phyloP scores from a whole-genome alignment of 1,284 basidiomycete genomes.

The Vanrija sp. region DNA sequence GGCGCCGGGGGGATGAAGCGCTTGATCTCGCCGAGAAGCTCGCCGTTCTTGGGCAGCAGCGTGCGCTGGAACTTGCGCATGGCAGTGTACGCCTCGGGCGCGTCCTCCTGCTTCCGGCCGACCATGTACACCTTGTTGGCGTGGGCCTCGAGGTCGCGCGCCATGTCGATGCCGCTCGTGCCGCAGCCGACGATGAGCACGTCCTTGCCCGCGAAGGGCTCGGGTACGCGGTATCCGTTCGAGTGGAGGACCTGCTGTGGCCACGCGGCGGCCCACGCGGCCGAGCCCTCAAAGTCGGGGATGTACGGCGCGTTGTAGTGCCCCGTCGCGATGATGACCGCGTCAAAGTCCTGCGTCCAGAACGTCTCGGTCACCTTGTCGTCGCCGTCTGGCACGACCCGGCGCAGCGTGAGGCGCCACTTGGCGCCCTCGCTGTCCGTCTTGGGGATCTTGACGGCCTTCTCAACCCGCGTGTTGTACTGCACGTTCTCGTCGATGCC shows the following conservation, averaged over 20 bases:
- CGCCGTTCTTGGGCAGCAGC: conserved; percentile 39
- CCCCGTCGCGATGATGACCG: conserved; percentile 53
- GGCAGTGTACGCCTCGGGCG: conserved; percentile 28
- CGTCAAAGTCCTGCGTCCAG: conserved; percentile 53
- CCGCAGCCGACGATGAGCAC: conserved; percentile 55
- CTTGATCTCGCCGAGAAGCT: conserved; percentile 43
- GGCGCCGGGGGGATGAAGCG: conserved; percentile 28
- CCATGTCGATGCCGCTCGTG: conserved; percentile 53
- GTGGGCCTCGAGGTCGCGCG: conserved; percentile 34
- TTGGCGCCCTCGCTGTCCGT: not conserved
- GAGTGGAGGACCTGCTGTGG: conserved; percentile 51
- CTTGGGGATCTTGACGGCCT: conserved; percentile 27
- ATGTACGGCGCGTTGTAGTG: conserved; percentile 48
- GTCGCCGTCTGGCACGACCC: conserved; percentile 51
- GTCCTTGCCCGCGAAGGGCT: conserved; percentile 47
- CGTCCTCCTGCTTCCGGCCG: conserved; percentile 35
- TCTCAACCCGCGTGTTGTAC: conserved; percentile 56
- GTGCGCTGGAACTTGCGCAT: conserved; percentile 32
- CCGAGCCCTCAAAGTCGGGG: conserved; percentile 47
- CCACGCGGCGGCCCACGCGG: conserved; percentile 49
- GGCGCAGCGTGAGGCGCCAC: conserved; percentile 27
- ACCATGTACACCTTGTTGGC: conserved; percentile 20
- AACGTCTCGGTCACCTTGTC: conserved; percentile 22
- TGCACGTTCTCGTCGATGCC: conserved; percentile 49
- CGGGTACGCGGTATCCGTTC: conserved; percentile 52